phyloP scores from a whole-genome alignment of 257 asterid genomes.

The Solanum bukasovii region DNA sequence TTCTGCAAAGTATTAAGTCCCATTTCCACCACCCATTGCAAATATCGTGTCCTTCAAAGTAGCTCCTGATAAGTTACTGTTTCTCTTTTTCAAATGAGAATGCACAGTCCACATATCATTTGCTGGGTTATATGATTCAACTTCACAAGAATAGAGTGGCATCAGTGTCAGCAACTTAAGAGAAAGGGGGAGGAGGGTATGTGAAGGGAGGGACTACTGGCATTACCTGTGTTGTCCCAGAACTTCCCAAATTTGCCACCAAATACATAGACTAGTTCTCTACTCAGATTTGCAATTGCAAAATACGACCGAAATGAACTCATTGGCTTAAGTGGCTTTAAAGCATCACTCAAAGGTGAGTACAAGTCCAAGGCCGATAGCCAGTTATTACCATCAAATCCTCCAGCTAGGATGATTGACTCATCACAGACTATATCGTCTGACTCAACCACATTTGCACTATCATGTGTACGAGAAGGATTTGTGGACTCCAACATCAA shows the following conservation, averaged over 20 bases:
- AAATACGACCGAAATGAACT: constrained; percentile 40
- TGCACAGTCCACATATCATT: constrained; percentile 48
- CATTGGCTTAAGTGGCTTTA: constrained; percentile 60
- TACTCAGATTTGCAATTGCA: constrained; percentile 39
- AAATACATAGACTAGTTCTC: constrained; percentile 50
- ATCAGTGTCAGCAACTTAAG: not conserved
- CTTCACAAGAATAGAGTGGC: constrained; percentile 29
- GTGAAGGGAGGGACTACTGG: not conserved
- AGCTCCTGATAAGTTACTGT: constrained; percentile 66
- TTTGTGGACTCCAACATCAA: constrained; percentile 31
- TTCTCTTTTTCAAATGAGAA: constrained; percentile 42
- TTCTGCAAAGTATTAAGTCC: constrained; percentile 41
- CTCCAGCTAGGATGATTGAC: constrained; percentile 60
- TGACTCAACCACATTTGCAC: constrained; percentile 11
- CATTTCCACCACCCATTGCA: constrained; percentile 72
- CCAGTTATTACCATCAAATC: constrained; percentile 63
- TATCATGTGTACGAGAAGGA: constrained; percentile 12
- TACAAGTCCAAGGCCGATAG: constrained; percentile 46
- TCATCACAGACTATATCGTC: constrained; percentile 26
- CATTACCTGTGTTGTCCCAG: constrained; percentile 59
- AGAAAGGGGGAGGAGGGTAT: not conserved
- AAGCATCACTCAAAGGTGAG: constrained; percentile 48
- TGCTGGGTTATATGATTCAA: constrained; percentile 61
- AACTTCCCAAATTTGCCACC: constrained; percentile 62
- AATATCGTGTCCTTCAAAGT: constrained; percentile 42